phyloP scores from a whole-genome alignment of 192 early-diverging fungal species.

The Obelidium mucronatum region DNA sequence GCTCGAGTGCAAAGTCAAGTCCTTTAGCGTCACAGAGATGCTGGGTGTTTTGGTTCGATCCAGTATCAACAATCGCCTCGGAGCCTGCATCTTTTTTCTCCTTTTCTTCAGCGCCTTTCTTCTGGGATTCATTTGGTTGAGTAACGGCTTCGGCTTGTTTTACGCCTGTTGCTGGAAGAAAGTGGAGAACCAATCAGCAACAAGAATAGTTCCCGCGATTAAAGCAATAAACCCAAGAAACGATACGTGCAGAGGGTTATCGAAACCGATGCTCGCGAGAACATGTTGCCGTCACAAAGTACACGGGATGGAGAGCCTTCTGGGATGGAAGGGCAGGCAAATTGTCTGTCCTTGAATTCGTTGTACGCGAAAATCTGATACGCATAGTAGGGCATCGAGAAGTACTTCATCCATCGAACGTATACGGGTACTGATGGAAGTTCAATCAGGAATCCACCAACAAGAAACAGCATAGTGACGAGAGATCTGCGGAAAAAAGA shows the following conservation, averaged over 20 bases:
- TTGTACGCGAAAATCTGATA: slow-evolving; percentile 43
- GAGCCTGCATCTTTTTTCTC: too few relatives aligned
- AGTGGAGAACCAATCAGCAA: slow-evolving; percentile 31
- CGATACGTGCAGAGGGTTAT: slow-evolving; percentile 24
- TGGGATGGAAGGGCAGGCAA: slow-evolving; percentile 34
- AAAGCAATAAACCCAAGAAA: slow-evolving; percentile 35
- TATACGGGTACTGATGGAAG: slow-evolving; percentile 43
- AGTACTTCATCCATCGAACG: slow-evolving; percentile 41
- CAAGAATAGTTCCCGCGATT: slow-evolving; percentile 34
- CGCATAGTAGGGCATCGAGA: slow-evolving; percentile 39
- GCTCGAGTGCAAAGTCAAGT: background rate
- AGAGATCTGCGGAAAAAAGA: slow-evolving; percentile 7
- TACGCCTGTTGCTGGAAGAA: background rate
- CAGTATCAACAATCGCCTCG: too few relatives aligned
- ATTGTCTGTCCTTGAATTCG: slow-evolving; percentile 49
- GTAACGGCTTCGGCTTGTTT: background rate
- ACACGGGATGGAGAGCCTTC: background rate
- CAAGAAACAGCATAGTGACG: slow-evolving; percentile 42
- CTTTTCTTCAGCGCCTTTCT: too few relatives aligned
- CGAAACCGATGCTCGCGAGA: slow-evolving; percentile 34
- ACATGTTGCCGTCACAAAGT: slow-evolving; percentile 46
- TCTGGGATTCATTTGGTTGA: too few relatives aligned
- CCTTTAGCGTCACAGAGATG: too few relatives aligned
- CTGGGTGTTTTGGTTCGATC: too few relatives aligned
- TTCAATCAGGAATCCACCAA: slow-evolving; percentile 45